Percentiles rank a stretch among this genome's conserved stretches.
phyloP scores from a whole-genome alignment of 345 rosid species.

The Syzygium aromaticum region DNA sequence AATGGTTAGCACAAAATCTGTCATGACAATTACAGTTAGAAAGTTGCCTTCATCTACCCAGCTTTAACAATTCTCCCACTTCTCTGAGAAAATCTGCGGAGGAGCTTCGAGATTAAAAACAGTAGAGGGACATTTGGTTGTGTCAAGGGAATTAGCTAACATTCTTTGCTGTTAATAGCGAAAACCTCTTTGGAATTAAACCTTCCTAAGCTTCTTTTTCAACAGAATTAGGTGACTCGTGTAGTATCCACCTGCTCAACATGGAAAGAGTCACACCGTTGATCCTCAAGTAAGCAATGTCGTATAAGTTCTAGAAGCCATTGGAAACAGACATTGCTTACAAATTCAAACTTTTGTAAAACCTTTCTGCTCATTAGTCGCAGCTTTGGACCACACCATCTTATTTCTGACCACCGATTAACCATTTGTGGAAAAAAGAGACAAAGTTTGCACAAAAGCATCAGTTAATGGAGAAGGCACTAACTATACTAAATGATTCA shows the following conservation, averaged over 20 bases:
- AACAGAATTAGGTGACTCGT: not conserved
- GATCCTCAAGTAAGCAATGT: not conserved
- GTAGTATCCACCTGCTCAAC: not conserved
- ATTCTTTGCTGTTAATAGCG: too few species aligned
- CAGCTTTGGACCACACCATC: not conserved
- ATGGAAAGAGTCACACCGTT: not conserved
- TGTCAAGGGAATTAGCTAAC: too few species aligned
- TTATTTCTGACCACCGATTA: too few species aligned
- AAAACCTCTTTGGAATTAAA: too few species aligned
- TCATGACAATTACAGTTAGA: not conserved
- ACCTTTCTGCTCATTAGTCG: not conserved
- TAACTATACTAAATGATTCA: not conserved
- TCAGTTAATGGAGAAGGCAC: not conserved
- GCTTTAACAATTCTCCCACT: not conserved
- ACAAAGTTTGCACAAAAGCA: too few species aligned
- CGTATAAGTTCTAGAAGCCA: not conserved
- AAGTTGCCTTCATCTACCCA: not conserved
- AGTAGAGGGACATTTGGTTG: not conserved
- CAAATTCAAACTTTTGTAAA: not conserved
- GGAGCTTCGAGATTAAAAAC: not conserved
- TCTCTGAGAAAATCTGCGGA: not conserved
- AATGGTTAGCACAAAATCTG: not conserved
- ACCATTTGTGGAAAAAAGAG: too few species aligned
- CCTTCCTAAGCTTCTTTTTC: not conserved
- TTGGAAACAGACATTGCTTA: not conserved